Conservation (phyloP, 768 basidiomycete genomes). For the Phaffia tasmanica region DNA sequence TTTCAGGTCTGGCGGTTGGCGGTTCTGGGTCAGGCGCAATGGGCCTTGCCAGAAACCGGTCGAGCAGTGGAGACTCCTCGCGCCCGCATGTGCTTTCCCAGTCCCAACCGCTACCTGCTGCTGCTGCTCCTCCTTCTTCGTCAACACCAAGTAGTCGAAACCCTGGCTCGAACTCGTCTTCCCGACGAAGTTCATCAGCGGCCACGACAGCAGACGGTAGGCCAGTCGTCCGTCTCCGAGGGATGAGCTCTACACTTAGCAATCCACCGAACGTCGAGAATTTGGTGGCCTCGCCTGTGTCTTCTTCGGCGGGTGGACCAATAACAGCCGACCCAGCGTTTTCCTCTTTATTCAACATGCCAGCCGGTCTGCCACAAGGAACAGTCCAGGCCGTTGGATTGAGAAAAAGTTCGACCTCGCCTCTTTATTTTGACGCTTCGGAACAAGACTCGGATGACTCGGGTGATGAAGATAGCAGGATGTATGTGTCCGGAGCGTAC, state of each 20-base stretch:
- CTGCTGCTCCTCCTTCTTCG: background rate
- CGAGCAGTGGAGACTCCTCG: background rate
- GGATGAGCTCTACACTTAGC: slow-evolving; percentile 5
- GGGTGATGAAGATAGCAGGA: slow-evolving; percentile 10
- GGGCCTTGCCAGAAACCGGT: too few species aligned
- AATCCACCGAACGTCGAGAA: too few species aligned
- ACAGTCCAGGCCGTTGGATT: background rate
- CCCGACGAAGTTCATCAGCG: slow-evolving; percentile 17
- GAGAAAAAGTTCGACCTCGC: background rate
- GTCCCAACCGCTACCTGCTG: background rate
- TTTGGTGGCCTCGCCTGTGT: too few species aligned
- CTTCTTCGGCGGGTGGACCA: background rate
- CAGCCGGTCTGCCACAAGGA: background rate
- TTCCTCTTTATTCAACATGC: slow-evolving; percentile 4
- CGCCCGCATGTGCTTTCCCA: background rate
- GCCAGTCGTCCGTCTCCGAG: slow-evolving; percentile 31
- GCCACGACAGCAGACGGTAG: slow-evolving; percentile 27
- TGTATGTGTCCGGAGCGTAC: too few species aligned
- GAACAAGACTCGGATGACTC: slow-evolving; percentile 7
- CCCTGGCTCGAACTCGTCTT: slow-evolving; percentile 2
- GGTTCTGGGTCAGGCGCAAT: too few species aligned
- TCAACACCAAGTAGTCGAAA: too few species aligned
- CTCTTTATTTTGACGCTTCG: background rate
- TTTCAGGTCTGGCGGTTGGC: too few species aligned
- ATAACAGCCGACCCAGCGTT: slow-evolving; percentile 16